A percentile compares a stretch with the other conserved stretches of the same genome.
Evolutionary conservation across 2,329 filamentous ascomycete species (phyloP).

Genomic region (Talaromyces sp.): DNA sequence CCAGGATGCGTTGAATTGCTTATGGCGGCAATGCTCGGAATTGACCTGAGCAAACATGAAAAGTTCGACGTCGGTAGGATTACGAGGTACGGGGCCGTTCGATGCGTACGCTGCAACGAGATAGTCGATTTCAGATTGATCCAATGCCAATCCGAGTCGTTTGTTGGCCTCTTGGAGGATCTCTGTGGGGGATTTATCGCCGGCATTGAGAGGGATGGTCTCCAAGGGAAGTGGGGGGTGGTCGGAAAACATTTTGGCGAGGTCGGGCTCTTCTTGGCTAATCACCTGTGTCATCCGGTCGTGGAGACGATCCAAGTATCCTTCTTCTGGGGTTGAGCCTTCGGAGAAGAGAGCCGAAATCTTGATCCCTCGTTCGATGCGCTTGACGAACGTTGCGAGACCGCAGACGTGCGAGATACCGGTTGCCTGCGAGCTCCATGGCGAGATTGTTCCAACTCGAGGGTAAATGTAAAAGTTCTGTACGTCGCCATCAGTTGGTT

Average conservation of each 20-base stretch:
- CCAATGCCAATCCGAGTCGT: constrained; percentile 78
- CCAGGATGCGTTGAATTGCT: constrained; percentile 97
- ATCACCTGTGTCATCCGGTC: constrained; percentile 96
- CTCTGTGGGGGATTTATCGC: constrained; percentile 62
- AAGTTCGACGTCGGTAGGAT: constrained; percentile 85
- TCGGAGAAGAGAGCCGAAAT: constrained; percentile 61
- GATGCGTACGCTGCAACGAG: constrained; percentile 78
- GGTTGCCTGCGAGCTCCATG: constrained; percentile 96
- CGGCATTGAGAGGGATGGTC: constrained; percentile 69
- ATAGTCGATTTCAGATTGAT: constrained; percentile 87
- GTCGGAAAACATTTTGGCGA: constrained; percentile 76
- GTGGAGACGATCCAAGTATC: constrained; percentile 65
- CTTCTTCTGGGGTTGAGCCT: constrained; percentile 57
- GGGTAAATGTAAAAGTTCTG: constrained; percentile 71
- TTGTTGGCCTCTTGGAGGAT: constrained; percentile 80
- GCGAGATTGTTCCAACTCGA: constrained; percentile 77
- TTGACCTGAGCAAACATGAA: constrained; percentile 99
- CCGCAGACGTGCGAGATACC: constrained; percentile 91
- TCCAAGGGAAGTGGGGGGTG: constrained; percentile 62
- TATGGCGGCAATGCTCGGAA: constrained; percentile 85
- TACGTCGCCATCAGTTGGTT: constrained; percentile 49
- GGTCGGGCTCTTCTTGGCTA: constrained; percentile 62
- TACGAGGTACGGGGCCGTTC: constrained; percentile 54
- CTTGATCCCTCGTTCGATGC: constrained; percentile 82
- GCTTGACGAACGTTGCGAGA: constrained; percentile 65